Evolutionary conservation across 1,139 yeast species (phyloP), one percentile per base, ranked within the genome.

Genomic region (Pneumocystis oryctolagi): DNA sequence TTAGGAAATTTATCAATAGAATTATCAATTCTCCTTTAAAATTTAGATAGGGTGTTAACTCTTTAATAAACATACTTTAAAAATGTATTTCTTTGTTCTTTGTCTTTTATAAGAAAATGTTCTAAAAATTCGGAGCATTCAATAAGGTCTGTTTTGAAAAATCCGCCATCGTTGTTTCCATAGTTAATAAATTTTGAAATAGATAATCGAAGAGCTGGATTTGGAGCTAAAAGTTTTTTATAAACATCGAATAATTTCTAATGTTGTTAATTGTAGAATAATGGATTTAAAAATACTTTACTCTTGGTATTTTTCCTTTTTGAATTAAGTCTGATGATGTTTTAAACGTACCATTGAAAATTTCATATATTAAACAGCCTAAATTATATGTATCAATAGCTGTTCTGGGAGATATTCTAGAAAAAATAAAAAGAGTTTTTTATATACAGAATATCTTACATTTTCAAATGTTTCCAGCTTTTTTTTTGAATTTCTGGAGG

Each of bases 361-460:
- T 73, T 67, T 72, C 76, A 66, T 75, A 78, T 12, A 86, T 78
- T 42, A 88, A 76, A 2, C 75, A 73, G 1, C 89, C 95, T 59
- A 84, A 76, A 64, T 79, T 78, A 73, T 79, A 85, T 0, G 94
- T 78, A 70, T 89, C 96, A 63, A 76, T 59, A 62, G 62, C 53
- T 9, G 65, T 47, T 30, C 53, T 31, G 30, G 25, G 39, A 5
- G 60, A 20, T 25, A 25, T 62, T 25, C 47, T 34, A 35, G 3
- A 16, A 9, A 28, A 25, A 18, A 35, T 57, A 68, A 62, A 30
- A 63, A 20, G 20, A 9, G 5, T 25, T 14, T 18, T 25, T 25
- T 9, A 12, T 47, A 60, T 53, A 73, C 66, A 16, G 72, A 71
- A 6, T 77, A 69, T 72, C 78, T 8, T 66, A 64, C 62, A 65